phyloP scores from a whole-genome alignment of 2,329 filamentous ascomycete genomes.

The Didymella exigua region DNA sequence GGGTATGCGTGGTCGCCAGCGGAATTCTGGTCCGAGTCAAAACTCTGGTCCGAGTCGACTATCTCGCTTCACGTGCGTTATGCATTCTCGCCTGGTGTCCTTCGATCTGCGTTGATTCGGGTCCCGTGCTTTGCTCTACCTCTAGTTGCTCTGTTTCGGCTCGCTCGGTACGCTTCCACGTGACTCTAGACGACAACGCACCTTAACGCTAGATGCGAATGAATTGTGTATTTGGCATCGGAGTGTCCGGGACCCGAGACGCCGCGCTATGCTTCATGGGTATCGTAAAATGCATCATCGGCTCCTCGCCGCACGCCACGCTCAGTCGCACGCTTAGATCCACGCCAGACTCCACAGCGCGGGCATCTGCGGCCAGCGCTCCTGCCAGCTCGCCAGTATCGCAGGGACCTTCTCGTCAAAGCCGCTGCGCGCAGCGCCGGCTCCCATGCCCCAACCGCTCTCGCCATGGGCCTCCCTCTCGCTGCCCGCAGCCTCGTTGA shows the following conservation, averaged over 20 bases:
- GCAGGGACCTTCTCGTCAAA: conserved; percentile 96
- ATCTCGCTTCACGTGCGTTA: no score
- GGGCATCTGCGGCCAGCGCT: conserved; percentile 88
- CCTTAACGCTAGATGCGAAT: no score
- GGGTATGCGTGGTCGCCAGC: no score
- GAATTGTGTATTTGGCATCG: no score
- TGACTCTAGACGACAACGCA: no score
- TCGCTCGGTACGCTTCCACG: no score
- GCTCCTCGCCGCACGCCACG: background rate
- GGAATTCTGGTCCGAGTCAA: no score
- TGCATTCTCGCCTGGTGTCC: no score
- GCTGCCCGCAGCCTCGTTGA: conserved; percentile 80
- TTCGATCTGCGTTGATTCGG: no score
- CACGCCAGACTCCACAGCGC: conserved; percentile 94
- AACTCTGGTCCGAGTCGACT: no score
- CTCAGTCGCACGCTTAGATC: conserved; percentile 62
- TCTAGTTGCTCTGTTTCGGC: no score
- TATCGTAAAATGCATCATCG: background rate
- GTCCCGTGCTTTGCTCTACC: no score
- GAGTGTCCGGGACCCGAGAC: background rate
- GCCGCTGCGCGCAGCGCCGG: conserved; percentile 64
- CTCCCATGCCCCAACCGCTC: conserved; percentile 69
- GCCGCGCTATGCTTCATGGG: conserved; percentile 22
- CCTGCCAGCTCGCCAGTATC: conserved; percentile 90
- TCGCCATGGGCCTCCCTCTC: conserved; percentile 72